Percentiles rank a stretch among this genome's conserved stretches.
These are phyloP conservation scores for Cladosporium sp. DNA, from an alignment of 2,329 filamentous ascomycete species.

Conservation along the genomic window DNA sequence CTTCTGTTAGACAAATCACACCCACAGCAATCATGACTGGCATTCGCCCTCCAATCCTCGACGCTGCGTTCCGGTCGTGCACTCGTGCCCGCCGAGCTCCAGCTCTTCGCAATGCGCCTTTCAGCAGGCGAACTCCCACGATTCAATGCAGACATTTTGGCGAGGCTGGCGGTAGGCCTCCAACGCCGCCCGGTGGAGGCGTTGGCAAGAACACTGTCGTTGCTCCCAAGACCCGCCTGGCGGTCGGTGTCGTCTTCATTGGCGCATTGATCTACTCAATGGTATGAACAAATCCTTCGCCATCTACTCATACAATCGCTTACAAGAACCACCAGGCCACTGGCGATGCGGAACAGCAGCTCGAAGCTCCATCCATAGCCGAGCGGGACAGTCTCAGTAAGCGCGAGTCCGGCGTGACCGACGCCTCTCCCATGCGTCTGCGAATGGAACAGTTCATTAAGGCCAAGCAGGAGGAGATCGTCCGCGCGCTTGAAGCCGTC, in stretches of 20 bases:
- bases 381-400: conserved; percentile 80
- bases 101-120: conserved; percentile 12
- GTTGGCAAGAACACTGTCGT: conserved; percentile 34
- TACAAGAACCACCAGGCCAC: conserved; percentile 27
- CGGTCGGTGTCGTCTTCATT: conserved; percentile 48
- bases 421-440: conserved; percentile 87
- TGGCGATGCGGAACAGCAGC: conserved; percentile 35
- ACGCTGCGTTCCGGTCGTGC: conserved; percentile 11
- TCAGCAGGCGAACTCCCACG: conserved; percentile 17
- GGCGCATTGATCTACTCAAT: conserved; percentile 56
- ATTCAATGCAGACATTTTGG: conserved; percentile 24
- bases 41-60: conserved; percentile 7
- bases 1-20: background rate
- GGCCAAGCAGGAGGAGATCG: conserved; percentile 83
- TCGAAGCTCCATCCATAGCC: conserved; percentile 68
- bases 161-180: conserved; percentile 19
- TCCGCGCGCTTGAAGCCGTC: conserved; percentile 74
- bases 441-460: conserved; percentile 98
- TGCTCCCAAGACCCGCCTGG: conserved; percentile 40
- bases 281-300: conserved; percentile 37
- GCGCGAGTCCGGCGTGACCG: conserved; percentile 68
- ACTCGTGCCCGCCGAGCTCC: conserved; percentile 10
- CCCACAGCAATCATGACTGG: conserved; percentile 5
- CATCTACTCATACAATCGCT: background rate
- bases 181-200: conserved; percentile 23